Base-by-base conservation (phyloP, 164 flowering plant genomes). In the Nymphaea colorata region DNA sequence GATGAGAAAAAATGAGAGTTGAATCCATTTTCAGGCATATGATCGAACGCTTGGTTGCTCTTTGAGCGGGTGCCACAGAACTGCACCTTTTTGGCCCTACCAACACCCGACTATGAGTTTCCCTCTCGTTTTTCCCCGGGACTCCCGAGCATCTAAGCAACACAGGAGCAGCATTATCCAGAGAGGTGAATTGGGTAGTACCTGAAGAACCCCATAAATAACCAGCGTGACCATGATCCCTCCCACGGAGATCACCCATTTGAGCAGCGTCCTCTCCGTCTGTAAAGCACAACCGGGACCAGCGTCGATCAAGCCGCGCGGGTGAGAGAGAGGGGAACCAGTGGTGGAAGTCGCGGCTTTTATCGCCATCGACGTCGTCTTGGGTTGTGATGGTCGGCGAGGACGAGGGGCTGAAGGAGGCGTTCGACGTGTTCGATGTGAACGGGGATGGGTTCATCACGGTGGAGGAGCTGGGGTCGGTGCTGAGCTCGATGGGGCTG, bases 181-280 rank as follows among this genome's bases (percentile, higher is more conserved):
- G 36, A 25, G 36, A 25, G 36, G 36, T 25, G 36, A 25, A 25
- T 25, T 25, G 36, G 36, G 36, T 25, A 25, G 36, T 16, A 78
- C 98, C 96, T 92, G 98, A 51, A 88, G 75, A 43, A 90, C 79
- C 16, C 98, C 98, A 47, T 92, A 92, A 72, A 87, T 80, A 68
- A 92, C 87, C 51, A 92, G 91, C 64, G 98, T 90, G 43, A 76
- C 69, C 91, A 92, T 85, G 83, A 92, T 92, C 61, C 98, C 98
- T 36, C 68, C 2, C 14, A 88, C 92, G 2, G 94, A 93, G n/a
- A 90, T 82, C 65, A 77, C 68, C 42, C 86, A 82, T 77, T 85
- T 89, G 82, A 82, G 80, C 15, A 83, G 4, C 74, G 70, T 82
- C 73, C 72, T 82, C 55, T 77, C 81, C 61, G 64, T 2, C 64